Percentiles rank a stretch among this genome's conserved stretches.
phyloP scores from a whole-genome alignment of 1,284 basidiomycete genomes.

The Trichosporon sp. region DNA sequence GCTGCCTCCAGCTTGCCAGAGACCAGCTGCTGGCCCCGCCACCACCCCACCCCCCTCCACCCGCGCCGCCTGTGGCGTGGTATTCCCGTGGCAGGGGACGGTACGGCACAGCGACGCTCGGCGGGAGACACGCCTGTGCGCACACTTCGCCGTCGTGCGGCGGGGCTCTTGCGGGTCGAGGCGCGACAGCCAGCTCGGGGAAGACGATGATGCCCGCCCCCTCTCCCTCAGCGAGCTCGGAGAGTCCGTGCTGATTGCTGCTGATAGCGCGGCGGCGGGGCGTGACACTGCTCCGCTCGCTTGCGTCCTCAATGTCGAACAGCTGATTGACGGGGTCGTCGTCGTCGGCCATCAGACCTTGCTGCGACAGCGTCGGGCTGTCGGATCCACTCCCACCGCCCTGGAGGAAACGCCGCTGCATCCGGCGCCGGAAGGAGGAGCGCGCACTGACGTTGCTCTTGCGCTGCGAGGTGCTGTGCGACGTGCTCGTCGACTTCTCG shows the following conservation, averaged over 20 bases:
- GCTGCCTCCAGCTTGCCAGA: constrained; percentile 8
- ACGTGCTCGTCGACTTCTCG: constrained; percentile 19
- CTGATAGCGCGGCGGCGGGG: constrained; percentile 28
- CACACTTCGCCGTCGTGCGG: constrained; percentile 31
- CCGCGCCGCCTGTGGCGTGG: constrained; percentile 21
- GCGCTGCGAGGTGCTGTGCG: constrained; percentile 16
- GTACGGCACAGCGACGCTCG: constrained; percentile 30
- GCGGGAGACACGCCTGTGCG: constrained; percentile 30
- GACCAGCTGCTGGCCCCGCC: neutral
- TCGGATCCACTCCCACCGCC: neutral
- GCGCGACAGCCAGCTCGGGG: constrained; percentile 31
- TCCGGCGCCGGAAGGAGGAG: constrained; percentile 11
- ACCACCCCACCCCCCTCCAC: neutral
- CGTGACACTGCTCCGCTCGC: constrained; percentile 13
- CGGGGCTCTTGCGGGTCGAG: constrained; percentile 13
- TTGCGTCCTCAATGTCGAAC: constrained; percentile 17
- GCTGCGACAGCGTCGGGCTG: neutral
- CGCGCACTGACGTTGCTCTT: constrained; percentile 14
- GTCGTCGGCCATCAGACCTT: constrained; percentile 5
- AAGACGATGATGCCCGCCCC: constrained; percentile 36
- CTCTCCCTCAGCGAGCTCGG: constrained; percentile 16
- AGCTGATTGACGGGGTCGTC: constrained; percentile 25
- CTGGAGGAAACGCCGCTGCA: constrained; percentile 13
- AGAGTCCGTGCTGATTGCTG: constrained; percentile 14
- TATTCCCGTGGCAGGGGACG: constrained; percentile 21